Base-by-base conservation (phyloP, 495 filamentous ascomycete species). In the Cenococcum geophilum region DNA sequence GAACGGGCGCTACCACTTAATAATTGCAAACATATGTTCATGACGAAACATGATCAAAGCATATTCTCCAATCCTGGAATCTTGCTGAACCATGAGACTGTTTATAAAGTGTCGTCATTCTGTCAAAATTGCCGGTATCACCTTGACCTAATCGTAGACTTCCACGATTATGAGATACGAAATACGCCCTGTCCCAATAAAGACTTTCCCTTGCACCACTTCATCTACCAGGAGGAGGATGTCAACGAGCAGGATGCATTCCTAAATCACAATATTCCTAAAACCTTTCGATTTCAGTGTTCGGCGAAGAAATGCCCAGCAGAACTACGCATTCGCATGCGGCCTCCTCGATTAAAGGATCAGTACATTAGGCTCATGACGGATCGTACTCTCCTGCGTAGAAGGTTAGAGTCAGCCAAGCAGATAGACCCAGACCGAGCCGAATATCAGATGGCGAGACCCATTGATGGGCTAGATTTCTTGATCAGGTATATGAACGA, bases 401-500 rank as follows among this genome's bases (percentile, higher is more conserved):
- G 76, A 48, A 78, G 86, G 35, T 75, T 84, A 22, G 73, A 82
- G 4, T 68, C 72, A 16, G 83, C 83, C 1, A 76, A 79, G 58
- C 71, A 73, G 42, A 66, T 79, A 5, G 81, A 89, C 47, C 82
- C 85, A 1, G 79, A 80, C 9, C 82, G 86, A 61, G 75, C 80
- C 40, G 83, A 81, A 34, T 69, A 83, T 23, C 71, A 72, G 42
- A 64, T 72, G 21, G 75, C 78, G 10, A 74, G 74, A 42, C 75
- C 77, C 5, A 74, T 80, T 5, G 78, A 77, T 4, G 76, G 85
- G 0, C 71, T 86, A 23, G 65, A 75, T 21, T 84, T 81, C 22
- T 73, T 91, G 37, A 77, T 78, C 25, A 75, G 74, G 49, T 91
- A 91, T 67, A 69, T 91, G 25, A 72, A 63, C 6, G 87, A 91